These are phyloP conservation scores for Botrytis galanthina DNA, from an alignment of 2,329 filamentous ascomycete species.

Conservation along the genomic window DNA sequence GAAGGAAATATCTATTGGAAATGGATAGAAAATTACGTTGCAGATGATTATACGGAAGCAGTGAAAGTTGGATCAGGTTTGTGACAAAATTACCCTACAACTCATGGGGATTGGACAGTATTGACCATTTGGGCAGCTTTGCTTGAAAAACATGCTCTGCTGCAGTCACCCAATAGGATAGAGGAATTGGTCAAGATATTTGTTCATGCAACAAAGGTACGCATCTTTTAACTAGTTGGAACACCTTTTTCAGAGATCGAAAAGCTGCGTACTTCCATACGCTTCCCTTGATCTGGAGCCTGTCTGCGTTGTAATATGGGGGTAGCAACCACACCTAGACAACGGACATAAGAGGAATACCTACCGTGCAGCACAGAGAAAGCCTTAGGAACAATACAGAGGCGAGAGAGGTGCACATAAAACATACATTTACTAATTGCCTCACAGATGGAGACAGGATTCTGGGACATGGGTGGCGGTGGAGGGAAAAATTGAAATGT, in stretches of 20 bases:
- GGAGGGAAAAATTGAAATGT: conserved; percentile 3
- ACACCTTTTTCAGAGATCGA: not conserved
- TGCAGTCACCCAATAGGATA: conserved; percentile 70
- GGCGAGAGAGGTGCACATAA: not conserved
- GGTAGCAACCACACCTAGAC: not conserved
- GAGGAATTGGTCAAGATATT: conserved; percentile 85
- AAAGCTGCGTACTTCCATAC: not conserved
- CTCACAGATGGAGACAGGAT: conserved; percentile 66
- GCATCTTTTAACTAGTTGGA: conserved; percentile 30
- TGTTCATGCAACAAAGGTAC: conserved; percentile 78
- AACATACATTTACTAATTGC: conserved; percentile 14
- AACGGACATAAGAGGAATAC: not conserved
- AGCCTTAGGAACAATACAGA: not conserved
- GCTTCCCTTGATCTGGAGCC: not conserved
- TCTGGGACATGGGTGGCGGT: conserved; percentile 66
- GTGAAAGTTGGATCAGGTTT: conserved; percentile 68
- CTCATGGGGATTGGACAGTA: not conserved
- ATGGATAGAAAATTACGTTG: conserved; percentile 89
- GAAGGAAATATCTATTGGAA: conserved; percentile 76
- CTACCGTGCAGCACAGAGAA: not conserved
- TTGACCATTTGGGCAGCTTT: conserved; percentile 51
- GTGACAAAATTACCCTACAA: conserved; percentile 28
- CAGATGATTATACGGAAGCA: conserved; percentile 72
- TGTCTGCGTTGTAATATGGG: not conserved
- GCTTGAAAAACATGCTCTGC: conserved; percentile 70